Conservation (phyloP, 75 land plant species). For the Adiantum capillusveneris region DNA sequence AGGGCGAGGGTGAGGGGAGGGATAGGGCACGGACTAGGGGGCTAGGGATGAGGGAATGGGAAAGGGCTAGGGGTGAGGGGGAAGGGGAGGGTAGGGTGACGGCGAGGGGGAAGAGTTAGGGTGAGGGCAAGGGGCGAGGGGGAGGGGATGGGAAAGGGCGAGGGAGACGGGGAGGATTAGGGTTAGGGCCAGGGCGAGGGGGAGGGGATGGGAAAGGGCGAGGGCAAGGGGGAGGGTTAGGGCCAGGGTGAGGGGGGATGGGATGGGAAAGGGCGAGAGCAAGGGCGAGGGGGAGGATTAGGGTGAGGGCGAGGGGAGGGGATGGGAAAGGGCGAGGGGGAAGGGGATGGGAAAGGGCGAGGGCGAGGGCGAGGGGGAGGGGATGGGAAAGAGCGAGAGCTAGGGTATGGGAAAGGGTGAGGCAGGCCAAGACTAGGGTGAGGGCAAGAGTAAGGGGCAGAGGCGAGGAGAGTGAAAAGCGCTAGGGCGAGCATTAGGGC, state of each 20-base stretch:
- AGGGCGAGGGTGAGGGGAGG: background rate
- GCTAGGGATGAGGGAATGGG: background rate
- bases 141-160: background rate
- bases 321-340: no score
- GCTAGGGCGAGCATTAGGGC: no score
- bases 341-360: background rate
- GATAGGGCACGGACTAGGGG: background rate
- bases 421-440: background rate
- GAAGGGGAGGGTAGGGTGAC: no score
- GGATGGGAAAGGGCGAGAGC: no score
- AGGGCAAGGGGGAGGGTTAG: background rate
- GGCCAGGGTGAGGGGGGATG: background rate
- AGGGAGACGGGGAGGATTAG: background rate
- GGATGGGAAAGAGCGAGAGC: background rate
- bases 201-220: background rate
- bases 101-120: background rate
- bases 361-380: background rate
- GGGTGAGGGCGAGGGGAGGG: no score
- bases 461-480: slow-evolving; percentile 24
- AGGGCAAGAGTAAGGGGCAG: no score
- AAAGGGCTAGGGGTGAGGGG: no score
- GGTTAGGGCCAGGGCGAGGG: background rate
- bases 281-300: no score
- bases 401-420: background rate
- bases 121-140: background rate